Conservation (phyloP, 140 eudicot species). For the Anethum foeniculum region DNA sequence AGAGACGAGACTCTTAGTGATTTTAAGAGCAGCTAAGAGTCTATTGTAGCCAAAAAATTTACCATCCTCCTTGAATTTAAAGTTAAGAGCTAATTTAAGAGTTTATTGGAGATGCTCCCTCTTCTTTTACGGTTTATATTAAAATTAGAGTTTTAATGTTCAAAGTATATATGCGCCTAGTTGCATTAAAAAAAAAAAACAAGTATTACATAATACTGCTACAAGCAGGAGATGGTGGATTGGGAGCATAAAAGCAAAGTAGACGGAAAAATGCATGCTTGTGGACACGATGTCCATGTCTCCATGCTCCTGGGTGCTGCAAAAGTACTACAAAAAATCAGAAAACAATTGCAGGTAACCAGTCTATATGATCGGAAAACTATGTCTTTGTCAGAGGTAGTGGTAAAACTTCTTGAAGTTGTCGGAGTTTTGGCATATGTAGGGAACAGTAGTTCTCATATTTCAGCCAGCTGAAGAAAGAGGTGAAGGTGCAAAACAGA, state of each 20-base stretch:
- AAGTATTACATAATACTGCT: neutral
- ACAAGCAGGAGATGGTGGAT: conserved; percentile 43
- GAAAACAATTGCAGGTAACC: conserved; percentile 30
- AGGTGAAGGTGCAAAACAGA: conserved; percentile 57
- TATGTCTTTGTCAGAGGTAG: neutral
- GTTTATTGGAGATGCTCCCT: too few species aligned
- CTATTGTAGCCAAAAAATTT: too few species aligned
- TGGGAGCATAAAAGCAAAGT: conserved; percentile 68
- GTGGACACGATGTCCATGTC: conserved; percentile 74
- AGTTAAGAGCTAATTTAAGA: too few species aligned
- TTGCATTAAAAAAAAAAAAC: neutral
- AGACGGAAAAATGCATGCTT: conserved; percentile 74
- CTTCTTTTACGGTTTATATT: too few species aligned
- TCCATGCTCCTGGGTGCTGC: conserved; percentile 89
- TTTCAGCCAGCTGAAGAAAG: conserved; percentile 72
- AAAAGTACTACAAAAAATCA: conserved; percentile 43
- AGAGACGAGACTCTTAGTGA: too few species aligned
- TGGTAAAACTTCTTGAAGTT: too few species aligned
- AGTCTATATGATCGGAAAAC: neutral
- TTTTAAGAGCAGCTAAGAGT: too few species aligned
- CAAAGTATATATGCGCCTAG: neutral
- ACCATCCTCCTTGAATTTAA: too few species aligned
- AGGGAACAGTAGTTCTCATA: conserved; percentile 61
- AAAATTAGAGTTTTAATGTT: neutral
- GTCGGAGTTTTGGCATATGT: neutral